These are phyloP conservation scores for Dacryopinax primogenitus DNA, from an alignment of 768 basidiomycete species.

Conservation along the genomic window DNA sequence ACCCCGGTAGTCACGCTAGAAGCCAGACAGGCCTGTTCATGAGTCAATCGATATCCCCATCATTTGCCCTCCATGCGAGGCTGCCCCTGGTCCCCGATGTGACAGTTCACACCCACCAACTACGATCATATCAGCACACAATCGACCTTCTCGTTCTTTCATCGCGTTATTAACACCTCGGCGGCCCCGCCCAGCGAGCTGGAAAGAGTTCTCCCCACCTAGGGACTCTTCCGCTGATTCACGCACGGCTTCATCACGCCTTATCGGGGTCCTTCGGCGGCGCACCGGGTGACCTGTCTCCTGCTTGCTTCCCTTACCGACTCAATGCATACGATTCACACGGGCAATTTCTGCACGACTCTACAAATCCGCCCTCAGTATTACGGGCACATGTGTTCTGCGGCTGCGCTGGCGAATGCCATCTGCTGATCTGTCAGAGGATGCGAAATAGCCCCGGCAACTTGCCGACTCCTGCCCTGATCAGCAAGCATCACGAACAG, in stretches of 20 bases:
- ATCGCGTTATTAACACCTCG: not conserved
- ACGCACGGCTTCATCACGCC: not conserved
- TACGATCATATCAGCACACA: not conserved
- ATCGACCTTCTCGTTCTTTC: not conserved
- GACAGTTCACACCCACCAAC: too few species aligned
- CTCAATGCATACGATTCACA: not conserved
- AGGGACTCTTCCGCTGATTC: not conserved
- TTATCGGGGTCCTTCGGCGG: conserved; percentile 8
- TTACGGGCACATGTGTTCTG: not conserved
- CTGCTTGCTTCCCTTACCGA: not conserved
- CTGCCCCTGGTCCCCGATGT: too few species aligned
- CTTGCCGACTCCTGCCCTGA: too few species aligned
- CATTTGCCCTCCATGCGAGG: too few species aligned
- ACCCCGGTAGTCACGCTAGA: too few species aligned
- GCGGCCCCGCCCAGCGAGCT: not conserved
- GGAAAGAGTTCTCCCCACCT: not conserved
- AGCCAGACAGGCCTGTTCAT: too few species aligned
- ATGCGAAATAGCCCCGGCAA: too few species aligned
- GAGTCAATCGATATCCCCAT: too few species aligned
- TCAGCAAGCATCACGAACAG: too few species aligned
- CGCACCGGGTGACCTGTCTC: not conserved
- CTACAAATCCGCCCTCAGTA: not conserved
- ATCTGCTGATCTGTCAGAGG: conserved; percentile 8
- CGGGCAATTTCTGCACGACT: not conserved
- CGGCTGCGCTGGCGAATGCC: not conserved